These are phyloP conservation scores for Candida maesae DNA, from an alignment of 805 yeast species.

Conservation along the genomic window DNA sequence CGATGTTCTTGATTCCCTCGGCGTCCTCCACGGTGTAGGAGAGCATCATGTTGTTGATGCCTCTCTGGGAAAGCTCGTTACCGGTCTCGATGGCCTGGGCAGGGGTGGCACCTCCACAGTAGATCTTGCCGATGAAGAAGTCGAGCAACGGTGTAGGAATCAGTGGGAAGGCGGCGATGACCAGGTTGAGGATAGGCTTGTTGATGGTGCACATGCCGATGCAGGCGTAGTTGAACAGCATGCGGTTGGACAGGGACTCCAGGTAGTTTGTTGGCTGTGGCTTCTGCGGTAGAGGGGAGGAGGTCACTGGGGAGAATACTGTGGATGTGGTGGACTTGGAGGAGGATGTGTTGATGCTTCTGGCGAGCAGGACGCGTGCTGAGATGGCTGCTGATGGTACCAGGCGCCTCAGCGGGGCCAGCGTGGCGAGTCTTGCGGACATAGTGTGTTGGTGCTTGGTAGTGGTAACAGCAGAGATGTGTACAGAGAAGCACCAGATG, in stretches of 20 bases:
- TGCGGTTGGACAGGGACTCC: conserved; percentile 48
- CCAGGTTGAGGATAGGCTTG: conserved; percentile 55
- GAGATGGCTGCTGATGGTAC: background rate
- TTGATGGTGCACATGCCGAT: conserved; percentile 69
- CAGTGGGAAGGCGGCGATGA: conserved; percentile 65
- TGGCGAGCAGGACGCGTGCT: background rate
- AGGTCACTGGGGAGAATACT: background rate
- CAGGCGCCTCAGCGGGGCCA: background rate
- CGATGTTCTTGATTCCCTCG: conserved; percentile 63
- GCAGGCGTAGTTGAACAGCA: conserved; percentile 59
- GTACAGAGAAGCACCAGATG: background rate
- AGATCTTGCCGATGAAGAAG: conserved; percentile 71
- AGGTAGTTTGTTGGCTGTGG: conserved; percentile 35
- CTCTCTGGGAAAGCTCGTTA: conserved; percentile 57
- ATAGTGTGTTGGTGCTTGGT: background rate
- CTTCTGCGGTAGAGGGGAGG: conserved; percentile 1
- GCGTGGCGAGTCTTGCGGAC: background rate
- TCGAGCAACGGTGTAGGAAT: conserved; percentile 71
- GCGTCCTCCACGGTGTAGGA: conserved; percentile 92
- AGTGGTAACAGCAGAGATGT: background rate
- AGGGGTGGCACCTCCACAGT: conserved; percentile 86
- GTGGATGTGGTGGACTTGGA: conserved; percentile 10
- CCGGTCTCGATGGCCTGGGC: conserved; percentile 72
- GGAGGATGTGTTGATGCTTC: conserved; percentile 21
- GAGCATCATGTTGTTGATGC: conserved; percentile 93